Evolutionary conservation across 2,329 filamentous ascomycete species (phyloP), one percentile per base, ranked within the genome.

Genomic region (Pyricularia grisea): DNA sequence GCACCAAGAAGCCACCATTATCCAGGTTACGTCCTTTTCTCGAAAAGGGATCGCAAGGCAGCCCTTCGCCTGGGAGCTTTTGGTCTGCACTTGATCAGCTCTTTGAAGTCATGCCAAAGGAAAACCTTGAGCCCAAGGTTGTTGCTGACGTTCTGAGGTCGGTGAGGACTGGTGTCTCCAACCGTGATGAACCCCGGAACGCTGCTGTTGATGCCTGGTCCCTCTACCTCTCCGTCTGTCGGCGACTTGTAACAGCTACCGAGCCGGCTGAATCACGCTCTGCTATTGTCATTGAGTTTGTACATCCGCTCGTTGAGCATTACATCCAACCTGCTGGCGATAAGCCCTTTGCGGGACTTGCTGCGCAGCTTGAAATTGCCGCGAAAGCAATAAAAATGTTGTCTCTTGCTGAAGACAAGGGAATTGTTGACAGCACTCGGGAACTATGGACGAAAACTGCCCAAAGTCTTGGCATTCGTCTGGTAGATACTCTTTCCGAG

Each of bases 1-100:
- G 88, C 1, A 82, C 85, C n/a, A 86, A 87, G 72, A 87, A 84
- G 69, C 79, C 85, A 1, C 82, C 86, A 0, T 72, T 86, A 1
- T 80, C 81, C 4, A 80, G 90, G 27, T 78, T 99, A 4, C 85
- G 87, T 67, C 82, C 88, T 10, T 95, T 96, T 73, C 81, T 98
- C 7, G 89, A 91, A 71, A 92, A 89, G 74, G 94, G 95, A 2
- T 97, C 94, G 0, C 92, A 97, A 74, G 87, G 88, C n/a, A 90
- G 91, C 3, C 82, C 68, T 4, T 23, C 67, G 0, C 64, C 70
- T 1, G 6, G 65, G 1, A 85, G 84, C 11, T 97, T 90, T 75
- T 99, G 95, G 95, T 78, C 83, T 30, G 86, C 85, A 20, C 77
- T 97, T 36, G 82, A 85, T 58, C 81, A 83, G 33, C 79, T 98